phyloP scores from a whole-genome alignment of 2,329 filamentous ascomycete genomes.

The Endothia cerciana region DNA sequence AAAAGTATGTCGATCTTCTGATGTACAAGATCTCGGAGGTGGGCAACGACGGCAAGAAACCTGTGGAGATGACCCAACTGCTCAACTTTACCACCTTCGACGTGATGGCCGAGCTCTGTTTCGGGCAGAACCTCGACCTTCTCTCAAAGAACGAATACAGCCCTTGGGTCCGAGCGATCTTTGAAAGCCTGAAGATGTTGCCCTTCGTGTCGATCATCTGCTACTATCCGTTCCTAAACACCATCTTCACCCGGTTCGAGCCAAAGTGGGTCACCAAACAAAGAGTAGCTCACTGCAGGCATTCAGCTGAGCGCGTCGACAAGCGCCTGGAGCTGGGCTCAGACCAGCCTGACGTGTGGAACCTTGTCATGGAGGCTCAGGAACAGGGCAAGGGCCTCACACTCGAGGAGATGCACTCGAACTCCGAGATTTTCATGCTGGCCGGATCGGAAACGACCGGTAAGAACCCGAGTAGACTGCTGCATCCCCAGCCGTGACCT shows the following conservation, averaged over 20 bases:
- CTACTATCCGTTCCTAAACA: constrained; percentile 33
- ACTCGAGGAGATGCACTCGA: constrained; percentile 30
- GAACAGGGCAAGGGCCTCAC: constrained; percentile 29
- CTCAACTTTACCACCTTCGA: constrained; percentile 34
- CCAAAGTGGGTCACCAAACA: constrained; percentile 32
- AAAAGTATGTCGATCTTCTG: constrained; percentile 43
- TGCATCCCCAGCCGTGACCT: constrained; percentile 22
- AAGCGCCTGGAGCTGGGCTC: constrained; percentile 35
- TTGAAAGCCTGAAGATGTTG: constrained; percentile 34
- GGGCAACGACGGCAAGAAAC: constrained; percentile 17
- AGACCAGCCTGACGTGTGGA: constrained; percentile 35
- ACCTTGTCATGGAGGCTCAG: constrained; percentile 32
- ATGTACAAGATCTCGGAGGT: constrained; percentile 42
- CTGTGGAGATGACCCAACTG: constrained; percentile 32
- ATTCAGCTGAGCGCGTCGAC: constrained; percentile 36
- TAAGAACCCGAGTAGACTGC: constrained; percentile 36
- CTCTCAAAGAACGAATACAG: constrained; percentile 29
- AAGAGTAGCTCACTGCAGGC: constrained; percentile 29
- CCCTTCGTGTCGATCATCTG: constrained; percentile 34
- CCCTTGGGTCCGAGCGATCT: constrained; percentile 32
- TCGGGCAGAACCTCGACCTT: constrained; percentile 29
- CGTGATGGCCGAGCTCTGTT: constrained; percentile 33
- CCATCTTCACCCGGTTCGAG: constrained; percentile 32
- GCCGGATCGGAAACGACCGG: constrained; percentile 40
- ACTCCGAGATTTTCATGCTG: constrained; percentile 31